Percentiles rank a stretch among this genome's conserved stretches.
These are phyloP conservation scores for Dimocarpus longan DNA, from an alignment of 345 rosid species.

Conservation along the genomic window DNA sequence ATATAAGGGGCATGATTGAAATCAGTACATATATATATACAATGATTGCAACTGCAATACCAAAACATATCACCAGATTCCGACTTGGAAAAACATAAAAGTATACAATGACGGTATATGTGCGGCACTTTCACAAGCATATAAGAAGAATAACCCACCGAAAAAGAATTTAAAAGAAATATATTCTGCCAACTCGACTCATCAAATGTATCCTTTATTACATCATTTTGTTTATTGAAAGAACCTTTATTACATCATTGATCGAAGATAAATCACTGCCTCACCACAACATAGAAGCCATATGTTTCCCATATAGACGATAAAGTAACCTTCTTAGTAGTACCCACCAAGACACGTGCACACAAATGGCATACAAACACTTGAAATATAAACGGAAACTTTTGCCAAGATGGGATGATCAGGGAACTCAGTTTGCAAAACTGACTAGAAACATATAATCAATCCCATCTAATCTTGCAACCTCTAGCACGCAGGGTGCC, in stretches of 20 bases:
- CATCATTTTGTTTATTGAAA: background rate
- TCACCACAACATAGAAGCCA: background rate
- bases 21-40: background rate
- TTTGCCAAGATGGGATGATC: background rate
- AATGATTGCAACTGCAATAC: background rate
- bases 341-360: background rate
- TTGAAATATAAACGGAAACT: background rate
- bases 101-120: background rate
- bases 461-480: conserved; percentile 85
- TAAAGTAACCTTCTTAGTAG: background rate
- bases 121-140: background rate
- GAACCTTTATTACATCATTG: background rate
- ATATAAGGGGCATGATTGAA: background rate
- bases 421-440: background rate
- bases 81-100: conserved; percentile 2
- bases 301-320: background rate
- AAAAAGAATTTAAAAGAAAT: background rate
- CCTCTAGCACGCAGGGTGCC: conserved; percentile 69
- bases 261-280: background rate
- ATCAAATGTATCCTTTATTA: too few relatives aligned
- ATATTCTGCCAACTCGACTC: too few relatives aligned
- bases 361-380: background rate
- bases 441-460: conserved; percentile 7
- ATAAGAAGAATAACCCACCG: conserved; percentile 9
- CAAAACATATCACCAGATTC: conserved; percentile 7